Conservation (phyloP, 495 filamentous ascomycete genomes). For the Chaetomium cochliodes region DNA sequence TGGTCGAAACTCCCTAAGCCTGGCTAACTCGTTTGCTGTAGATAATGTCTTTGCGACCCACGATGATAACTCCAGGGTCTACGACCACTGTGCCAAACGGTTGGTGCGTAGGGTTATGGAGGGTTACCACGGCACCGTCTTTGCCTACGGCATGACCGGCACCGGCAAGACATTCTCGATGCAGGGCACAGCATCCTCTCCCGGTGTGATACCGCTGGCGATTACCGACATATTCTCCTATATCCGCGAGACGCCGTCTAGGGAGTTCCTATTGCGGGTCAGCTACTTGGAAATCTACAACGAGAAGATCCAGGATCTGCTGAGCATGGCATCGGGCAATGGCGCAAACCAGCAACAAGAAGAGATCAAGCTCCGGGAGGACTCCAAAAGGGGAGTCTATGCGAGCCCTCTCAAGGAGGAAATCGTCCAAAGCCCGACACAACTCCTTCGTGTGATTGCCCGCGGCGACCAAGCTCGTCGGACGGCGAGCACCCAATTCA, state of each 20-base stretch:
- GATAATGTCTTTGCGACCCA: conserved; percentile 94
- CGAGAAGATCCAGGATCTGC: conserved; percentile 91
- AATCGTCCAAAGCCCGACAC: conserved; percentile 96
- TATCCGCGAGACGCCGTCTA: conserved; percentile 91
- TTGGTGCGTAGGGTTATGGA: conserved; percentile 97
- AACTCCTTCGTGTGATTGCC: conserved; percentile 91
- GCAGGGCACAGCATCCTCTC: conserved; percentile 96
- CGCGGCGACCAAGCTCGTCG: conserved; percentile 86
- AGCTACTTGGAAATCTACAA: conserved; percentile 99
- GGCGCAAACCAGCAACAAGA: conserved; percentile 57
- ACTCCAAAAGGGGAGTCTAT: conserved; percentile 94
- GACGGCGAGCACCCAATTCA: conserved; percentile 93
- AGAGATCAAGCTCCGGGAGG: conserved; percentile 95
- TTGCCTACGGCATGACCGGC: conserved; percentile 98
- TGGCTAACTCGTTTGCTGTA: conserved; percentile 36
- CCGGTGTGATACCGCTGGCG: conserved; percentile 93
- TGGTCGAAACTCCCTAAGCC: neutral
- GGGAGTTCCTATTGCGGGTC: conserved; percentile 92
- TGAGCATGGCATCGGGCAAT: conserved; percentile 64
- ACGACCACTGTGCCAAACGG: conserved; percentile 89
- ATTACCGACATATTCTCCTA: conserved; percentile 99
- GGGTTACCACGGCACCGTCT: conserved; percentile 97
- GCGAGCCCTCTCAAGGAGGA: conserved; percentile 95
- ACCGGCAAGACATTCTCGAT: conserved; percentile 99
- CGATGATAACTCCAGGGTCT: conserved; percentile 90